Evolutionary conservation across 306 rosid species (phyloP).

Genomic region (Elaeagnus macrophylla): DNA sequence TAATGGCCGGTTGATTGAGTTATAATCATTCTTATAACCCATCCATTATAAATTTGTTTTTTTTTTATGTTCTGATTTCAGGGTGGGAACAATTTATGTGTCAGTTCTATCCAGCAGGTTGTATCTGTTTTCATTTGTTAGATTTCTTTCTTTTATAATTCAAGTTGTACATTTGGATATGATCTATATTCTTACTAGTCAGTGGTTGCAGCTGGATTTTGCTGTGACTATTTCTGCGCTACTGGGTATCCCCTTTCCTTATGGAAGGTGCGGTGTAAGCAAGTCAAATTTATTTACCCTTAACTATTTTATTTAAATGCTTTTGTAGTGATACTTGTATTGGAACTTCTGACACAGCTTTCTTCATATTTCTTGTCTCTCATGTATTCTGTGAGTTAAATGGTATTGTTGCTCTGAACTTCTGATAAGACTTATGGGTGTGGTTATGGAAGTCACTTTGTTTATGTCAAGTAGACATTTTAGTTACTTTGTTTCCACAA

Average conservation of each 20-base stretch:
- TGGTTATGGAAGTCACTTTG: too few species aligned
- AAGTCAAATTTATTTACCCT: conserved; percentile 20
- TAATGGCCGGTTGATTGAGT: background rate
- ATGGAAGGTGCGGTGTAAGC: conserved; percentile 98
- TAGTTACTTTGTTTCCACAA: too few species aligned
- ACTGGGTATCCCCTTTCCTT: conserved; percentile 93
- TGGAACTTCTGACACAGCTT: conserved; percentile 10
- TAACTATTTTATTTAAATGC: conserved; percentile 10
- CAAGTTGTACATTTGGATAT: conserved; percentile 1
- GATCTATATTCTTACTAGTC: conserved; percentile 24
- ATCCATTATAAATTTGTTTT: conserved; percentile 5
- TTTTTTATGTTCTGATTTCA: conserved; percentile 22
- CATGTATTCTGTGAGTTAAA: too few species aligned
- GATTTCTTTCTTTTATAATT: conserved; percentile 7
- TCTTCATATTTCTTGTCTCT: conserved; percentile 3
- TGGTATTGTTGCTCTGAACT: too few species aligned
- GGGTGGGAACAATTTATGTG: conserved; percentile 57
- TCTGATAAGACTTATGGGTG: too few species aligned
- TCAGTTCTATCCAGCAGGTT: conserved; percentile 88
- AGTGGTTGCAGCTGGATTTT: conserved; percentile 83
- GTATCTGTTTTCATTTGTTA: conserved; percentile 20
- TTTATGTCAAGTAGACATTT: too few species aligned
- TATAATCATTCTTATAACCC: conserved; percentile 2
- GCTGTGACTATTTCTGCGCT: conserved; percentile 81
- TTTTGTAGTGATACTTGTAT: conserved; percentile 5